Base-by-base conservation (phyloP, 2,329 filamentous ascomycete species). In the Hirsutella rhossiliensis region DNA sequence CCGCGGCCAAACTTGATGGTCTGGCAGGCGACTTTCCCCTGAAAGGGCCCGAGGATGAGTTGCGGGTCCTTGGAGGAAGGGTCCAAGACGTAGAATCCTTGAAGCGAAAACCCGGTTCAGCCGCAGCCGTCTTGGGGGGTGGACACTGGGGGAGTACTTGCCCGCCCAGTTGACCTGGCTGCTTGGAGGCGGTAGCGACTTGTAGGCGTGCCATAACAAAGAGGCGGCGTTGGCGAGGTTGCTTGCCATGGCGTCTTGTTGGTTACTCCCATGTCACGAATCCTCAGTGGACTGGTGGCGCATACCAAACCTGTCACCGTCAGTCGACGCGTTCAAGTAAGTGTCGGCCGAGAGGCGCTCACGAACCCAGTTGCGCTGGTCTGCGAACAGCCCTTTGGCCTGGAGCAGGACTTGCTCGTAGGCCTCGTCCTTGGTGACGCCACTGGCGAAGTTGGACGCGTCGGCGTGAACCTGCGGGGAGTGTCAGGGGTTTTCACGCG, bases 1-100 rank as follows among this genome's bases (percentile, higher is more conserved):
- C 86, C 86, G 37, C 75, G 72, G 9, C 80, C 78, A 49, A 88
- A 84, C 6, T 68, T 64, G 54, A 92, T 90, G 15, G 73, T 81
- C 61, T 92, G 85, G 57, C 86, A 92, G 9, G 86, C 86, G 3
- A 82, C 77, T 56, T 87, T 84, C 50, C 85, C 85, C 52, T 87
- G 82, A 62, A 90, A 90, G 1, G 85, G 85, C 0, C 83, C 85
- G 1, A 90, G 76, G 51, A 89, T 82, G 39, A 90, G 73, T 54
- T 78, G 76, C 9, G 62, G 57, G 7, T 61, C 52, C 38, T 62
- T 46, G 9, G 59, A 55, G 30, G 61, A 57, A 5, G 69, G 65
- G 57, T 87, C 78, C 38, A 81, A 63, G 13, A 81, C 77, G 65
- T 88, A 88, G 67, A 88, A 90, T 20, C 85, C 19, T 45, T 30